Conservation (phyloP, 176 grass and related monocot species). For the Puya raimondii region DNA sequence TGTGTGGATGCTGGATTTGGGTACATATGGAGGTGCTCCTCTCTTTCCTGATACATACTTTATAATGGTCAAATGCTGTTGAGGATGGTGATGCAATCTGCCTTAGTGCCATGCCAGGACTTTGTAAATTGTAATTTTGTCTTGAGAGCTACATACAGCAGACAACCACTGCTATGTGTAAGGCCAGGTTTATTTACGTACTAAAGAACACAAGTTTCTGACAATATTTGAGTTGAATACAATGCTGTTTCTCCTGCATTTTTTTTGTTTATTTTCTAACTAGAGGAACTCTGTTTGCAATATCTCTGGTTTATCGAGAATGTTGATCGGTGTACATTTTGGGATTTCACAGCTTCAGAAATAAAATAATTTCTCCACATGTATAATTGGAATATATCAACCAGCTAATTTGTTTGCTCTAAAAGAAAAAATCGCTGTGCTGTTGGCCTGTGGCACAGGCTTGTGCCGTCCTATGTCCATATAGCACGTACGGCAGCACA, state of each 20-base stretch:
- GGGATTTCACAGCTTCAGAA: no score
- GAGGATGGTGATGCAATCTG: slow-evolving; percentile 32
- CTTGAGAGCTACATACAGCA: slow-evolving; percentile 53
- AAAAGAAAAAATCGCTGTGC: no score
- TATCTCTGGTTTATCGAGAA: not conserved
- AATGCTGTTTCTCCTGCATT: not conserved
- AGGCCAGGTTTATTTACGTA: slow-evolving; percentile 32
- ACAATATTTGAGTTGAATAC: slow-evolving; percentile 5
- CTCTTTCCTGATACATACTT: slow-evolving; percentile 23
- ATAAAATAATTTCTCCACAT: no score
- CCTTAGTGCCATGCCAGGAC: slow-evolving; percentile 35
- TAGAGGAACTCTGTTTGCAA: not conserved
- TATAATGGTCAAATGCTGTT: slow-evolving; percentile 26
- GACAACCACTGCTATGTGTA: slow-evolving; percentile 54
- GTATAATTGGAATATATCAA: no score
- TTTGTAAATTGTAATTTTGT: slow-evolving; percentile 78
- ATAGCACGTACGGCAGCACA: no score
- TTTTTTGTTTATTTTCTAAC: not conserved
- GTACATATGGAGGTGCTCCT: slow-evolving; percentile 29
- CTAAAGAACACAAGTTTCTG: not conserved
- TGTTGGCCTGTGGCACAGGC: no score
- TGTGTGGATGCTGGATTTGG: slow-evolving; percentile 9
- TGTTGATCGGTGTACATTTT: no score
- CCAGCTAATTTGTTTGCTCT: no score
- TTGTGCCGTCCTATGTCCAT: no score